Percentiles rank a stretch among this genome's conserved stretches.
phyloP scores from a whole-genome alignment of 805 yeast genomes.

The Saccharomycopsis sp. region DNA sequence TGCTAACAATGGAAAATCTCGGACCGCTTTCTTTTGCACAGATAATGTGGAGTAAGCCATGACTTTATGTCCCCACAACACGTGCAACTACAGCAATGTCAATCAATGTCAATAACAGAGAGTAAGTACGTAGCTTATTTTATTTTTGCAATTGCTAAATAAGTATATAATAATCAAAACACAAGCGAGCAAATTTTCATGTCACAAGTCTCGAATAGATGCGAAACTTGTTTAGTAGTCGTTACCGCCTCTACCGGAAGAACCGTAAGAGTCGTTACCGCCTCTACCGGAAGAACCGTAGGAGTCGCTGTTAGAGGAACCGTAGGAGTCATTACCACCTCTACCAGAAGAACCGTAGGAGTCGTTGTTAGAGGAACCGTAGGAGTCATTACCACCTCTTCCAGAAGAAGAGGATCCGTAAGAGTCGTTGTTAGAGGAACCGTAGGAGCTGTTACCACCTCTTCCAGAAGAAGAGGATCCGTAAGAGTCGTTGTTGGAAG shows the following conservation, averaged over 20 bases:
- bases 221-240: constrained; percentile 8
- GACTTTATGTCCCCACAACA: too few species aligned
- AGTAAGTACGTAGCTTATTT: too few species aligned
- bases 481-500: constrained; percentile 26
- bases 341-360: constrained; percentile 30
- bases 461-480: constrained; percentile 24
- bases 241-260: constrained; percentile 18
- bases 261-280: constrained; percentile 26
- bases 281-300: constrained; percentile 13
- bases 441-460: constrained; percentile 18
- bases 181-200: not conserved
- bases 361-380: constrained; percentile 25
- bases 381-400: constrained; percentile 26
- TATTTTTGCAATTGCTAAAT: not conserved
- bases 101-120: too few species aligned
- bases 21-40: not conserved
- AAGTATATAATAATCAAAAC: not conserved
- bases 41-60: not conserved
- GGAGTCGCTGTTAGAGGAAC: constrained; percentile 25
- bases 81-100: too few species aligned
- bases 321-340: constrained; percentile 31
- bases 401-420: constrained; percentile 24
- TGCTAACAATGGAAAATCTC: too few species aligned
- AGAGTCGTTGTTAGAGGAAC: constrained; percentile 21
- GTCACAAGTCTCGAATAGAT: not conserved